Evolutionary conservation across 1,284 basidiomycete species (phyloP).

Genomic region (Tranzscheliella williamsii): DNA sequence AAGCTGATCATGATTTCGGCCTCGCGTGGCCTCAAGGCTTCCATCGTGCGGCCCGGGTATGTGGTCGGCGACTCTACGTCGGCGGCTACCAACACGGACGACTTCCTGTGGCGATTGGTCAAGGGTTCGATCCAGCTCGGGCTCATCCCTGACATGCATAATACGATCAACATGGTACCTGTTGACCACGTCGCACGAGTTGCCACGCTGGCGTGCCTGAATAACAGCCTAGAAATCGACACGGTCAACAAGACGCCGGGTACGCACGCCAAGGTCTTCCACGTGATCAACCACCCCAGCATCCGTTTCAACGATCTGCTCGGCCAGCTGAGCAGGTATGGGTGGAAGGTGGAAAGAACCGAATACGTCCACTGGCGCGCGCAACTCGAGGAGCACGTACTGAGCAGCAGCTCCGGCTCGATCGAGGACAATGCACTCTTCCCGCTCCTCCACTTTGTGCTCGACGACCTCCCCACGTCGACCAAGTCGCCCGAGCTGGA

Average conservation of each 20-base stretch:
- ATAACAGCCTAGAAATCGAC: constrained; percentile 18
- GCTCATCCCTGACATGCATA: constrained; percentile 94
- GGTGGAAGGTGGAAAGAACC: constrained; percentile 75
- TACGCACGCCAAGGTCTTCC: constrained; percentile 73
- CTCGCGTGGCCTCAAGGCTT: constrained; percentile 79
- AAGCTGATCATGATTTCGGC: constrained; percentile 90
- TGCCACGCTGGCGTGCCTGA: constrained; percentile 64
- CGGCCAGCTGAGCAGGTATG: constrained; percentile 74
- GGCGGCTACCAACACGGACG: constrained; percentile 94
- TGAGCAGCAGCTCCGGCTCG: constrained; percentile 61
- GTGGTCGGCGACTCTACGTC: constrained; percentile 84
- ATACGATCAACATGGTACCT: constrained; percentile 96
- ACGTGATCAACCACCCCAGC: constrained; percentile 82
- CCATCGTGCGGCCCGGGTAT: constrained; percentile 91
- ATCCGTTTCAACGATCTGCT: constrained; percentile 91
- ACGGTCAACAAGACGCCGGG: constrained; percentile 65
- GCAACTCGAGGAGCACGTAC: constrained; percentile 89
- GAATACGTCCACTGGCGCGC: constrained; percentile 93
- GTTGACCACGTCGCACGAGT: constrained; percentile 93
- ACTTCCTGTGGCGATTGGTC: constrained; percentile 97
- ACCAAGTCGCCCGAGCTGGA: constrained; percentile 93
- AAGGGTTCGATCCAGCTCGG: constrained; percentile 97
- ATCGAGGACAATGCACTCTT: constrained; percentile 93
- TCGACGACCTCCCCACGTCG: constrained; percentile 94
- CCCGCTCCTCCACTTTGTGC: constrained; percentile 92